Evolutionary conservation across 2,329 filamentous ascomycete genomes (phyloP).

Genomic region (Chaetomium globosum): DNA sequence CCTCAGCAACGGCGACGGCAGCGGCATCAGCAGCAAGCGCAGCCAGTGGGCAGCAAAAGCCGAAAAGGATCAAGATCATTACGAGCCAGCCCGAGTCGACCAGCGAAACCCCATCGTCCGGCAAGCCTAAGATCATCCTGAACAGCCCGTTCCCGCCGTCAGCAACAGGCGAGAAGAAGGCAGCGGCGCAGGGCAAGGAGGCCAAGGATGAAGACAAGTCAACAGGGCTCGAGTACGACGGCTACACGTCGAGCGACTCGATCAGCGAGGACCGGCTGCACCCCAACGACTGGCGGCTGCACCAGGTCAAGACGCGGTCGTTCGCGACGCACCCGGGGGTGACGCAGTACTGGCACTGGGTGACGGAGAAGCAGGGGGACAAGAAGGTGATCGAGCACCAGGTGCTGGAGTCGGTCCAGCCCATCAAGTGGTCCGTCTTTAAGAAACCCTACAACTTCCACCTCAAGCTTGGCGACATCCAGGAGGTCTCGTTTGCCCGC

Average conservation of each 20-base stretch:
- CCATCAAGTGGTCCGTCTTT: slow-evolving; percentile 54
- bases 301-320: slow-evolving; percentile 54
- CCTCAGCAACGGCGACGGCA: background rate
- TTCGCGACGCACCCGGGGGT: slow-evolving; percentile 52
- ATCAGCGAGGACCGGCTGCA: slow-evolving; percentile 50
- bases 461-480: slow-evolving; percentile 51
- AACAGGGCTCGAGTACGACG: slow-evolving; percentile 44
- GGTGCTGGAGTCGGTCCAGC: slow-evolving; percentile 50
- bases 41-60: slow-evolving; percentile 11
- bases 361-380: slow-evolving; percentile 42
- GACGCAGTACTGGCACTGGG: slow-evolving; percentile 61
- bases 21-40: background rate
- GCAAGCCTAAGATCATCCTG: slow-evolving; percentile 23
- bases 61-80: slow-evolving; percentile 27
- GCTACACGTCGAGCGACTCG: slow-evolving; percentile 58
- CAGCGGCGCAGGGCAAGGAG: background rate
- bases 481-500: slow-evolving; percentile 50
- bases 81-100: background rate
- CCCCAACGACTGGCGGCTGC: slow-evolving; percentile 54
- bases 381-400: slow-evolving; percentile 55
- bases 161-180: background rate
- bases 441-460: slow-evolving; percentile 56
- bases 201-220: slow-evolving; percentile 15
- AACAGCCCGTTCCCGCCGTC: slow-evolving; percentile 6
- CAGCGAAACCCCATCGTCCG: background rate